Evolutionary conservation across 2,329 filamentous ascomycete genomes (phyloP).

Genomic region (Cytospora piceicola): DNA sequence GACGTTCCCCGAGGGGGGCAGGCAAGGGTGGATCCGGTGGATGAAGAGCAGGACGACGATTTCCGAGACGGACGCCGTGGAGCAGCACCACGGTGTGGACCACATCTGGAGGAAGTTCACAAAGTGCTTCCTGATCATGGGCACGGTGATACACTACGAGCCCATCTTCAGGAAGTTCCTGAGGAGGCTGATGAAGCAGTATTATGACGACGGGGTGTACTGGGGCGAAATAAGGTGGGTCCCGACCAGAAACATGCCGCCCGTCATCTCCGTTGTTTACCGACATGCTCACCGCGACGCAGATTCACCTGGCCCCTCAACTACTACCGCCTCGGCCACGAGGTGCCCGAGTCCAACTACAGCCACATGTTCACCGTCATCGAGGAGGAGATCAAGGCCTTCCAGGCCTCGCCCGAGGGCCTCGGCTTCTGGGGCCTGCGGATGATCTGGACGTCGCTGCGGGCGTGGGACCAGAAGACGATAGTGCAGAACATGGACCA

Average conservation of each 20-base stretch:
- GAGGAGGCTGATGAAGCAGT: conserved; percentile 67
- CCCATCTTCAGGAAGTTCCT: conserved; percentile 83
- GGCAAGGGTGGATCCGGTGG: conserved; percentile 75
- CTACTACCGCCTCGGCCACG: conserved; percentile 68
- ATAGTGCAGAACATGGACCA: conserved; percentile 84
- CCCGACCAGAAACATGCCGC: neutral
- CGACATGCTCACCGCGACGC: conserved; percentile 2
- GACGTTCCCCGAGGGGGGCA: conserved; percentile 73
- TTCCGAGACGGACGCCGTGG: conserved; percentile 70
- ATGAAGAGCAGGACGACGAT: conserved; percentile 74
- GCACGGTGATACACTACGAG: conserved; percentile 83
- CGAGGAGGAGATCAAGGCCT: conserved; percentile 76
- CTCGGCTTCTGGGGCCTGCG: conserved; percentile 81
- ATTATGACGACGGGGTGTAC: conserved; percentile 80
- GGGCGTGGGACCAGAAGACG: conserved; percentile 63
- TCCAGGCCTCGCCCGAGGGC: conserved; percentile 72
- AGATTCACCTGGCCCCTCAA: conserved; percentile 73
- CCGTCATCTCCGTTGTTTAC: neutral
- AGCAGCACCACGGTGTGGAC: conserved; percentile 82
- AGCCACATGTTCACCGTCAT: conserved; percentile 72
- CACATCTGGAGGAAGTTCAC: conserved; percentile 84
- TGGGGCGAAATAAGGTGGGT: conserved; percentile 76
- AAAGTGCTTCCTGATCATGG: conserved; percentile 73
- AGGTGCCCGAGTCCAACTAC: conserved; percentile 69
- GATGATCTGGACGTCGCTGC: conserved; percentile 82